These are phyloP conservation scores for Hypoxylon sp. DNA, from an alignment of 2,329 filamentous ascomycete species.

Conservation along the genomic window DNA sequence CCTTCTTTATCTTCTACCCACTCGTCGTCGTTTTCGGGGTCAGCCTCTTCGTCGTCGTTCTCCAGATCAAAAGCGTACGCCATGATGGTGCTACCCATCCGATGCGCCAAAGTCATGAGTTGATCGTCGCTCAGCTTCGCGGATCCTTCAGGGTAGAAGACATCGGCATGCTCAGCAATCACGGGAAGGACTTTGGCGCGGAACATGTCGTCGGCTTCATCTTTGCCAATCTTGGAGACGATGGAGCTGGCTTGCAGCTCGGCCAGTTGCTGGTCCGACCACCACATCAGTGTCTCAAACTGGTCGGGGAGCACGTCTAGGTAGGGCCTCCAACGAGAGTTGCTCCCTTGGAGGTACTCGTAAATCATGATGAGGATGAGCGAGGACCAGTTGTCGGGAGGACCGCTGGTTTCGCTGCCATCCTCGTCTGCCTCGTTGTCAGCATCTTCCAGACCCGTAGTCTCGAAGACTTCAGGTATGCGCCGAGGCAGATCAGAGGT, in stretches of 20 bases:
- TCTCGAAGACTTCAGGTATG: constrained; percentile 62
- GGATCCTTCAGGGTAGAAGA: constrained; percentile 55
- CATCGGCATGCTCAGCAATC: constrained; percentile 53
- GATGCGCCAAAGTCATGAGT: constrained; percentile 67
- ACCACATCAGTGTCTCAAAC: constrained; percentile 93
- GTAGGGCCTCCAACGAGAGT: constrained; percentile 79
- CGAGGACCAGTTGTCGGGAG: constrained; percentile 62
- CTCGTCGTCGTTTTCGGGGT: constrained; percentile 67
- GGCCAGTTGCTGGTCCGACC: constrained; percentile 73
- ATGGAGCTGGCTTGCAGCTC: constrained; percentile 81
- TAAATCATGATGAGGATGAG: constrained; percentile 83
- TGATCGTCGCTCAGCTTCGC: constrained; percentile 52
- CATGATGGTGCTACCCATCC: constrained; percentile 90
- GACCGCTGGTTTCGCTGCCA: constrained; percentile 41
- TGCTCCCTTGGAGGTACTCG: constrained; percentile 67
- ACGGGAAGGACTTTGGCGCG: constrained; percentile 60
- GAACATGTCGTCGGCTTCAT: constrained; percentile 75
- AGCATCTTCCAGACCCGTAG: constrained; percentile 45
- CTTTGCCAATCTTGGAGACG: constrained; percentile 77
- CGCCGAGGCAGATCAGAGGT: constrained; percentile 72
- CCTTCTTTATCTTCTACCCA: constrained; percentile 71
- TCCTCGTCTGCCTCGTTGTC: constrained; percentile 51
- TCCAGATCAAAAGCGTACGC: constrained; percentile 89
- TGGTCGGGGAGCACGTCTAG: constrained; percentile 73
- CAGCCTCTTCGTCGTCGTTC: constrained; percentile 57